These are phyloP conservation scores for Venturia effusa DNA, from an alignment of 2,329 filamentous ascomycete species.

Conservation along the genomic window DNA sequence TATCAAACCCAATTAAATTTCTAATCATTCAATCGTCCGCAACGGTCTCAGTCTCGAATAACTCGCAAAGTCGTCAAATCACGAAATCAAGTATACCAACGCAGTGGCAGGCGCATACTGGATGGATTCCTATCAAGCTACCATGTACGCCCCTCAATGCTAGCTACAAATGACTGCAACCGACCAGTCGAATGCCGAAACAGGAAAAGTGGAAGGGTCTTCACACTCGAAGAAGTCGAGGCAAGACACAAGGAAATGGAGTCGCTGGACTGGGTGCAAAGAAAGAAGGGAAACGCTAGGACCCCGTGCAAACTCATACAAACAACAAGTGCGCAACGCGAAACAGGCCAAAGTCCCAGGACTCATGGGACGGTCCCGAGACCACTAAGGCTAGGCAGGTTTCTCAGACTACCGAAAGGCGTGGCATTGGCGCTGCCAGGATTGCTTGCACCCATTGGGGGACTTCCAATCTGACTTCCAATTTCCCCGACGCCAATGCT, in stretches of 20 bases:
- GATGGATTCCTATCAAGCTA: background rate
- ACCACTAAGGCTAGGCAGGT: background rate
- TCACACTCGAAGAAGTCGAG: background rate
- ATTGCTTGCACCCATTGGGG: slow-evolving; percentile 7
- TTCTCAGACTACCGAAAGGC: slow-evolving; percentile 10
- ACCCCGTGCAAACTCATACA: background rate
- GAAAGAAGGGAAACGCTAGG: background rate
- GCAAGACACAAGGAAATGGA: background rate
- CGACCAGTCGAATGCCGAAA: background rate
- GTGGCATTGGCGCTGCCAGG: slow-evolving; percentile 9
- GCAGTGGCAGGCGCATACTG: background rate
- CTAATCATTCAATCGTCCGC: too few relatives aligned
- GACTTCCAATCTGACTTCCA: slow-evolving; percentile 11
- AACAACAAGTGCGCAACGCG: background rate
- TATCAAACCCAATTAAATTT: too few relatives aligned
- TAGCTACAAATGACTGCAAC: background rate
- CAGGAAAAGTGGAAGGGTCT: background rate
- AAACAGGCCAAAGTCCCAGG: background rate
- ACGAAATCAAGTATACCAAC: too few relatives aligned
- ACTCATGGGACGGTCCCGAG: background rate
- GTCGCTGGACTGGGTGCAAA: background rate
- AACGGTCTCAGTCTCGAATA: too few relatives aligned
- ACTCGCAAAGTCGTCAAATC: background rate
- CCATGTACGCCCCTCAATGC: background rate
- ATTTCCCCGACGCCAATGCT: slow-evolving; percentile 9